Evolutionary conservation across 2,329 filamentous ascomycete species (phyloP).

Genomic region (Aspergillus niger): DNA sequence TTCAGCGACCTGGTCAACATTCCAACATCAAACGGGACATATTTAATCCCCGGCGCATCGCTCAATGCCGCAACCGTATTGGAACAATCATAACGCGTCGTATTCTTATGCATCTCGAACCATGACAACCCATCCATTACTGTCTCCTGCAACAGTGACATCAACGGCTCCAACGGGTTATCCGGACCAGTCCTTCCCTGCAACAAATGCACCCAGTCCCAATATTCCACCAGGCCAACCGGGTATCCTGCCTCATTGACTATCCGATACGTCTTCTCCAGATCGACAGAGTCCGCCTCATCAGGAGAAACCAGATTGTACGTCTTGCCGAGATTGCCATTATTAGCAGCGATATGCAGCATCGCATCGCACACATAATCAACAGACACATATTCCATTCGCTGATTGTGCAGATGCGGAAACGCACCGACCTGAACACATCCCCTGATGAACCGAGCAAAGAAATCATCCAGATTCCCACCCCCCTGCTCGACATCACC

Average conservation of each 20-base stretch:
- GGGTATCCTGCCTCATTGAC: slow-evolving; percentile 10
- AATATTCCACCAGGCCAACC: neutral
- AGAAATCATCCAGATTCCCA: slow-evolving; percentile 75
- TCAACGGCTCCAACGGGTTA: slow-evolving; percentile 12
- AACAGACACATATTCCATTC: slow-evolving; percentile 18
- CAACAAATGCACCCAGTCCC: slow-evolving; percentile 6
- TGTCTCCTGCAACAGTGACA: slow-evolving; percentile 45
- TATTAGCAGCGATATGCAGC: slow-evolving; percentile 15
- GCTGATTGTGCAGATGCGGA: slow-evolving; percentile 15
- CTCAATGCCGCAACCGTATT: slow-evolving; percentile 13
- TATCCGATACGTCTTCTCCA: slow-evolving; percentile 11
- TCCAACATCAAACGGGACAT: neutral
- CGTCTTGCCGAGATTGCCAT: slow-evolving; percentile 14
- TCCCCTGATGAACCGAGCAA: slow-evolving; percentile 77
- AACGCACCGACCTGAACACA: slow-evolving; percentile 66
- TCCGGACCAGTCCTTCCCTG: neutral
- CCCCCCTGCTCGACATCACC: slow-evolving; percentile 65
- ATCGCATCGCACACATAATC: slow-evolving; percentile 17
- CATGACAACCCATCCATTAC: slow-evolving; percentile 34
- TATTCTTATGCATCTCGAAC: slow-evolving; percentile 20
- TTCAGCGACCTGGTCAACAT: neutral
- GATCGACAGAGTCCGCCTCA: slow-evolving; percentile 8
- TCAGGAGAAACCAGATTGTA: slow-evolving; percentile 18
- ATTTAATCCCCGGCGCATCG: neutral
- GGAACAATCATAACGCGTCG: slow-evolving; percentile 12